phyloP scores from a whole-genome alignment of 2,329 filamentous ascomycete species.

The Ceratocystis ficicola region DNA sequence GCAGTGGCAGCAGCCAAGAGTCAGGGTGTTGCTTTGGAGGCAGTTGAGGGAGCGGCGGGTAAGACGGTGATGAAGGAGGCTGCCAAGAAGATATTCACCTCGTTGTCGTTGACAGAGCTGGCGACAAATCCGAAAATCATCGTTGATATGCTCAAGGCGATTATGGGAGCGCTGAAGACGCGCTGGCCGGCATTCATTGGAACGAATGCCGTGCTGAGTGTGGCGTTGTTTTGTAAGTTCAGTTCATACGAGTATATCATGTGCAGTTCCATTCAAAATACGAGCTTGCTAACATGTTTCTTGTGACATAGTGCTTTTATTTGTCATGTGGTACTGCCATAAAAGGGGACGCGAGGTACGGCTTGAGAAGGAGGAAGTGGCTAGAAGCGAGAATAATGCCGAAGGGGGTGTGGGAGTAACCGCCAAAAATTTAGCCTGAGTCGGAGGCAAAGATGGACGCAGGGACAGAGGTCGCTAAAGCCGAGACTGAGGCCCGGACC shows the following conservation, averaged over 20 bases:
- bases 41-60: constrained; percentile 32
- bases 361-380: constrained; percentile 47
- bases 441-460: constrained; percentile 29
- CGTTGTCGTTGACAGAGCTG: constrained; percentile 64
- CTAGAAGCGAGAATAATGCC: constrained; percentile 25
- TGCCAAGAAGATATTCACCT: constrained; percentile 54
- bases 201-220: constrained; percentile 80
- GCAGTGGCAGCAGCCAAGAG: constrained; percentile 67
- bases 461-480: too few relatives aligned
- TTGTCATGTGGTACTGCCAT: constrained; percentile 96
- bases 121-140: constrained; percentile 80
- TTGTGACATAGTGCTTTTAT: constrained; percentile 56
- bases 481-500: too few relatives aligned
- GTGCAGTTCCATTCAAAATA: not conserved
- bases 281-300: constrained; percentile 11
- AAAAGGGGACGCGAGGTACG: constrained; percentile 83
- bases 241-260: not conserved
- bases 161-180: constrained; percentile 74
- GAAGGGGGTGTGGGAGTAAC: constrained; percentile 28
- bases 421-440: constrained; percentile 19
- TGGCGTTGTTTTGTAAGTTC: constrained; percentile 69
- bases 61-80: constrained; percentile 47
- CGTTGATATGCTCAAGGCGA: constrained; percentile 73
- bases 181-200: constrained; percentile 85
- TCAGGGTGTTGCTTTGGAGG: constrained; percentile 45